Evolutionary conservation across 805 yeast genomes (phyloP).

Genomic region (Ogataea naganishii): DNA sequence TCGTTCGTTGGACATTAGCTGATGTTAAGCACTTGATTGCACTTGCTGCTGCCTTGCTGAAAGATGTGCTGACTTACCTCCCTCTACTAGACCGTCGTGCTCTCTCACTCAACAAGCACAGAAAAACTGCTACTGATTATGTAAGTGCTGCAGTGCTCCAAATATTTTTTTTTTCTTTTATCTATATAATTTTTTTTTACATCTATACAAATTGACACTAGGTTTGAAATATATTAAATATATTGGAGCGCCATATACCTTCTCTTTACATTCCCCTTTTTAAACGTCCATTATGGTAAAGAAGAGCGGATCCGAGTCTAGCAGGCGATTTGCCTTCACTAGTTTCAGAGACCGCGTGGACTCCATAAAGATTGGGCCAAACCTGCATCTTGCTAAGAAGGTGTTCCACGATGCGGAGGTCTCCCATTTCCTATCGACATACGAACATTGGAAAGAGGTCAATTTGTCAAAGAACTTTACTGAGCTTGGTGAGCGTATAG

Average conservation of each 20-base stretch:
- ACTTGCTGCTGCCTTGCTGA: too few species aligned
- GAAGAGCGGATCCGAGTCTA: conserved; percentile 42
- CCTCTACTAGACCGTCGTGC: too few species aligned
- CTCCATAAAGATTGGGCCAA: conserved; percentile 69
- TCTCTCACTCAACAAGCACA: too few species aligned
- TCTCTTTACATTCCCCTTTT: background rate
- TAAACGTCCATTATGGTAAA: conserved; percentile 17
- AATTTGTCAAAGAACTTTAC: conserved; percentile 69
- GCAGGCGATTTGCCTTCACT: conserved; percentile 51
- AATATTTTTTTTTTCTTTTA: background rate
- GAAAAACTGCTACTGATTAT: background rate
- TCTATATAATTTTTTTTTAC: conserved; percentile 3
- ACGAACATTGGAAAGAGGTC: conserved; percentile 83
- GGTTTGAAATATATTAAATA: background rate
- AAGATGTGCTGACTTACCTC: too few species aligned
- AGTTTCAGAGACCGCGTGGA: conserved; percentile 85
- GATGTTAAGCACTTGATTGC: too few species aligned
- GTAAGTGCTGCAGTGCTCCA: background rate
- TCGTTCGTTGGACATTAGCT: too few species aligned
- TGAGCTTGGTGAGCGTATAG: conserved; percentile 48
- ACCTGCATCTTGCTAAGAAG: conserved; percentile 43
- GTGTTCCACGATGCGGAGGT: conserved; percentile 64
- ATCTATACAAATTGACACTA: background rate
- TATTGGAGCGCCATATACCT: background rate
- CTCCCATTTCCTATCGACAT: conserved; percentile 72